Evolutionary conservation across 768 basidiomycete species (phyloP), one percentile per base, ranked within the genome.

Genomic region (Leucogyrophana mollusca): DNA sequence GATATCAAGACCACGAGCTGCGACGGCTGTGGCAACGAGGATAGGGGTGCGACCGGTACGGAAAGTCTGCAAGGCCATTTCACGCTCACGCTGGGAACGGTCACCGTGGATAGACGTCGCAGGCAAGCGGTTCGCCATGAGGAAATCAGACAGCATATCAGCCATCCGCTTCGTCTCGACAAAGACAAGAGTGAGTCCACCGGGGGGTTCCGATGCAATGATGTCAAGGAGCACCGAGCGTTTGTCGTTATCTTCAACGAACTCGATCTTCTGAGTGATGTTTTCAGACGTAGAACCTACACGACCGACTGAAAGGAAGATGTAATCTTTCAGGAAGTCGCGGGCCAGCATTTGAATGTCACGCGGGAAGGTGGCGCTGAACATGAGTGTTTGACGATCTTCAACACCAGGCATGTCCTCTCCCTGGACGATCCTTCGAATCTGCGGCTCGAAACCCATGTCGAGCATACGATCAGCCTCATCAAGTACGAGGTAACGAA

Each of bases 381-480:
- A 99, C 96, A 99, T 99, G 71, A 99, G 88, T 2, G 96, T 99
- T 65, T 98, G 96, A 52, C 96, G 89, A 10, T 93, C 84, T 21
- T 78, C 71, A 11, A 87, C 82, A 37, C 85, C 87, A n/a, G 96
- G 93, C 96, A 99, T 99, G 66, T 99, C 96, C 61, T 94, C 93
- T 56, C 90, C 90, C 68, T 99, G 91, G 16, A 99, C 96, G 62
- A 99, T 99, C 24, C 93, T 82, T 53, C 96, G 82, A 61, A 99
- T 99, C 72, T 98, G 96, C 46, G 96, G 96, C 70, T 99, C 96
- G 78, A 99, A 99, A 86, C 96, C 96, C 96, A 99, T 99, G 76
- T 99, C 96, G 62, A 99, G 81, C 96, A 99, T 99, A 61, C 96
- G 90, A 76, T 99, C 96, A 51, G 96, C 96, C 73, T 99, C 96